A percentile compares a stretch with the other conserved stretches of the same genome.
phyloP scores from a whole-genome alignment of 768 basidiomycete genomes.

The Strobilomyces echinocephalus region DNA sequence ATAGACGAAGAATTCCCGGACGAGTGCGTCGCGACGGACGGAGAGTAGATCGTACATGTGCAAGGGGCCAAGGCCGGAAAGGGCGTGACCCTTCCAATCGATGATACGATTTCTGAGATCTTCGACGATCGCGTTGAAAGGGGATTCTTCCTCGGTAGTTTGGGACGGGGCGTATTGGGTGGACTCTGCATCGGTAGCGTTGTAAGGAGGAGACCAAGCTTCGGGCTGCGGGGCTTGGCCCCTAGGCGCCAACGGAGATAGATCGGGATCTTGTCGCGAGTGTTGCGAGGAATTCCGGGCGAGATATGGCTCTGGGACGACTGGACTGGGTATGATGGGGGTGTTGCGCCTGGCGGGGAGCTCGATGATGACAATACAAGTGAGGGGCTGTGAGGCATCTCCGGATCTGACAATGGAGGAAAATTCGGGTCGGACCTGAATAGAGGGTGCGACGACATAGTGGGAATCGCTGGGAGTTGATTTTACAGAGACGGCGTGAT shows the following conservation, averaged over 20 bases:
- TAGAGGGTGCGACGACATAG: constrained; percentile 87
- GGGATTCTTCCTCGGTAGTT: constrained; percentile 55
- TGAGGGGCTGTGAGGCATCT: constrained; percentile 76
- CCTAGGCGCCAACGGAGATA: constrained; percentile 8
- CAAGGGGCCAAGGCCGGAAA: constrained; percentile 82
- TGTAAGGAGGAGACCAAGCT: constrained; percentile 26
- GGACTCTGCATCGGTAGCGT: constrained; percentile 26
- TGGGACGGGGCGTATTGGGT: constrained; percentile 28
- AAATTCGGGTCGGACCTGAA: constrained; percentile 92
- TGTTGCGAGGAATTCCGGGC: constrained; percentile 25
- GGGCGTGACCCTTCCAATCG: constrained; percentile 93
- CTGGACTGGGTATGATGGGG: constrained; percentile 49
- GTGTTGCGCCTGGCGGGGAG: constrained; percentile 70
- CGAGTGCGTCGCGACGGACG: constrained; percentile 83
- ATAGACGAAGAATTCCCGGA: constrained; percentile 94
- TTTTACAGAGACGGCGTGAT: constrained; percentile 48
- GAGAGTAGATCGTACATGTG: constrained; percentile 90
- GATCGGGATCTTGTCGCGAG: constrained; percentile 22
- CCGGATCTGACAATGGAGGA: constrained; percentile 68
- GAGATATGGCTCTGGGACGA: constrained; percentile 45
- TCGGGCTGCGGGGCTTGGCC: constrained; percentile 19
- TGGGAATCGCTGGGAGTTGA: constrained; percentile 45
- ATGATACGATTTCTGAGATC: constrained; percentile 88
- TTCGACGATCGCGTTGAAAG: constrained; percentile 79
- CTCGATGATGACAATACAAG: constrained; percentile 92